These are phyloP conservation scores for Coemansia sp. DNA, from an alignment of 192 early-diverging fungal species.

Conservation along the genomic window DNA sequence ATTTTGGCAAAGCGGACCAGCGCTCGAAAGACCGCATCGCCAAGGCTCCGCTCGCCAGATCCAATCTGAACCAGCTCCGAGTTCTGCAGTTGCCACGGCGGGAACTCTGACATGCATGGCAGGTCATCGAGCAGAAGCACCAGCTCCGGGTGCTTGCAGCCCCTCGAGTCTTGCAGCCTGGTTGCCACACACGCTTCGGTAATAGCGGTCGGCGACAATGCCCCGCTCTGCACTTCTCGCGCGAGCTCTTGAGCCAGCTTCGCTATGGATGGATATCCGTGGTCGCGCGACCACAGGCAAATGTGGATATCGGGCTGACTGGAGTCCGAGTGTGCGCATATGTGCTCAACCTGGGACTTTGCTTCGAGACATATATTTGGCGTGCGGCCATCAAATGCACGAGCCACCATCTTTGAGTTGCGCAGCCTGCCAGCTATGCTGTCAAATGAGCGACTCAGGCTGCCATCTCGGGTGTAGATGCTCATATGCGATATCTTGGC, in stretches of 20 bases:
- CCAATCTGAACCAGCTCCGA: slow-evolving; percentile 41
- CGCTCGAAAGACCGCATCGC: slow-evolving; percentile 25
- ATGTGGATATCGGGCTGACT: slow-evolving; percentile 19
- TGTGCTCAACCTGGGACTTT: slow-evolving; percentile 3
- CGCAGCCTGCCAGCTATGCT: slow-evolving; percentile 31
- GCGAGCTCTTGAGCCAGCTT: slow-evolving; percentile 23
- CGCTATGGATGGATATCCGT: slow-evolving; percentile 37
- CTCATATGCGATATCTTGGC: slow-evolving; percentile 42
- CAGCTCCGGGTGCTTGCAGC: slow-evolving; percentile 36
- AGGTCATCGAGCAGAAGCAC: slow-evolving; percentile 34
- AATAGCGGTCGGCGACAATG: slow-evolving; percentile 13
- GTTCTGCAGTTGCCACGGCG: slow-evolving; percentile 51
- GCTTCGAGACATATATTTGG: slow-evolving; percentile 28
- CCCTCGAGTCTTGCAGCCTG: slow-evolving; percentile 21
- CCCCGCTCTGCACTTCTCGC: slow-evolving; percentile 11
- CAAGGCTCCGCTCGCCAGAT: slow-evolving; percentile 22
- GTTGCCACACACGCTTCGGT: slow-evolving; percentile 19
- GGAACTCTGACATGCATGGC: slow-evolving; percentile 44
- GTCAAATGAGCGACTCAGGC: slow-evolving; percentile 19
- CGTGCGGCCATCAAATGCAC: slow-evolving; percentile 26
- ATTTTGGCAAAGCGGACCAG: slow-evolving; percentile 42
- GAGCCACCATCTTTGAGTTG: slow-evolving; percentile 40
- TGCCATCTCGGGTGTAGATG: slow-evolving; percentile 37
- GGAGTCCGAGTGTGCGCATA: slow-evolving; percentile 11
- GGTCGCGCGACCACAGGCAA: slow-evolving; percentile 42